These are phyloP conservation scores for Salix koriyanagi DNA, from an alignment of 345 rosid genomes.

Conservation along the genomic window DNA sequence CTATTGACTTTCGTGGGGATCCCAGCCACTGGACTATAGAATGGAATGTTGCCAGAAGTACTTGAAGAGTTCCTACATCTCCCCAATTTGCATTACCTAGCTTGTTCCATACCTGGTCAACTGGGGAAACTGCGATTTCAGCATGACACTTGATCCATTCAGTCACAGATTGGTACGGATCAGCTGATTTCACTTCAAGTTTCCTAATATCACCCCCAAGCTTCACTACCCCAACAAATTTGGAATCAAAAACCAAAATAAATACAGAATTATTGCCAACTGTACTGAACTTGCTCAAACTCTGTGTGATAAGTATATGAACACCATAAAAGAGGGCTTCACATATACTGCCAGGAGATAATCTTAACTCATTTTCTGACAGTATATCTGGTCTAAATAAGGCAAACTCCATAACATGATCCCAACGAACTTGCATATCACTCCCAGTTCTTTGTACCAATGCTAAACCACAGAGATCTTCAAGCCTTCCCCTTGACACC, in stretches of 20 bases:
- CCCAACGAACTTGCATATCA: conserved; percentile 45
- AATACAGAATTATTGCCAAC: conserved; percentile 35
- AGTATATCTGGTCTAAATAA: conserved; percentile 42
- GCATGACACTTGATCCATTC: conserved; percentile 56
- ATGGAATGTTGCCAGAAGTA: conserved; percentile 51
- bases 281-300: conserved; percentile 37
- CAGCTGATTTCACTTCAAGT: conserved; percentile 28
- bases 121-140: conserved; percentile 44
- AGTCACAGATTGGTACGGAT: conserved; percentile 38
- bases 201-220: conserved; percentile 49
- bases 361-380: conserved; percentile 35
- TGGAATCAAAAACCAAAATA: conserved; percentile 52
- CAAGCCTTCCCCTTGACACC: conserved; percentile 44
- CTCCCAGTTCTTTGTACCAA: conserved; percentile 38
- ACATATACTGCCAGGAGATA: conserved; percentile 45
- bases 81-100: conserved; percentile 65
- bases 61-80: conserved; percentile 53
- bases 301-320: conserved; percentile 51
- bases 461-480: conserved; percentile 53
- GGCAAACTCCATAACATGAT: conserved; percentile 44
- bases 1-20: conserved; percentile 50
- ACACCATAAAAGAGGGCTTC: conserved; percentile 62
- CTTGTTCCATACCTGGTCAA: conserved; percentile 56
- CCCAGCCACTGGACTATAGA: conserved; percentile 50
- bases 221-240: conserved; percentile 57